Evolutionary conservation across 139 green algal species (phyloP).

Genomic region (Diplosphaera chodatii): DNA sequence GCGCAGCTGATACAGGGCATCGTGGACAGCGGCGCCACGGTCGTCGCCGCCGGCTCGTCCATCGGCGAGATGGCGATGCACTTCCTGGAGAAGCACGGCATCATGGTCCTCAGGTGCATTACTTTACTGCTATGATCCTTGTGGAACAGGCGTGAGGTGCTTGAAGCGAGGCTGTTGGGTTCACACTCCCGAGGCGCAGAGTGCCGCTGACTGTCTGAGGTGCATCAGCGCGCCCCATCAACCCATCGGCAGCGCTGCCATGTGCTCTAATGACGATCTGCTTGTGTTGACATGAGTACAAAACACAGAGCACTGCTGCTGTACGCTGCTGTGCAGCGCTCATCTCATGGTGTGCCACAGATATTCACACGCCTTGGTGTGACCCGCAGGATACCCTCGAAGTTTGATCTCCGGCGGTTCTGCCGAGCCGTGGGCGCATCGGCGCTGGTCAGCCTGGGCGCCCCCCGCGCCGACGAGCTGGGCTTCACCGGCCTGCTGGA

Average conservation of each 20-base stretch:
- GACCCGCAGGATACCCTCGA: conserved; percentile 70
- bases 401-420: conserved; percentile 96
- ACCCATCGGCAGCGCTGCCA: too few relatives aligned
- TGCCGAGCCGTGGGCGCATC: conserved; percentile 77
- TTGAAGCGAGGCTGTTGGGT: too few relatives aligned
- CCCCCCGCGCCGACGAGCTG: conserved; percentile 69
- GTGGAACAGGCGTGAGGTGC: too few relatives aligned
- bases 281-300: too few relatives aligned
- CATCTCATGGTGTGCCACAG: not conserved
- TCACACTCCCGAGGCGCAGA: too few relatives aligned
- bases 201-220: too few relatives aligned
- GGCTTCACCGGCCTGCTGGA: conserved; percentile 63
- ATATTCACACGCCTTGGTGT: too few relatives aligned
- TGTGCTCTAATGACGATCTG: too few relatives aligned
- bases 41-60: conserved; percentile 73
- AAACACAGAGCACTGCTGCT: too few relatives aligned
- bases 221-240: too few relatives aligned
- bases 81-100: conserved; percentile 91
- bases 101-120: conserved; percentile 51
- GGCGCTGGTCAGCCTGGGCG: conserved; percentile 64
- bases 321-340: too few relatives aligned
- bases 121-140: too few relatives aligned
- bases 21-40: conserved; percentile 49
- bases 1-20: conserved; percentile 86
- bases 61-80: conserved; percentile 98